These are phyloP conservation scores for Quillaja saponaria DNA, from an alignment of 306 rosid genomes.

Conservation along the genomic window DNA sequence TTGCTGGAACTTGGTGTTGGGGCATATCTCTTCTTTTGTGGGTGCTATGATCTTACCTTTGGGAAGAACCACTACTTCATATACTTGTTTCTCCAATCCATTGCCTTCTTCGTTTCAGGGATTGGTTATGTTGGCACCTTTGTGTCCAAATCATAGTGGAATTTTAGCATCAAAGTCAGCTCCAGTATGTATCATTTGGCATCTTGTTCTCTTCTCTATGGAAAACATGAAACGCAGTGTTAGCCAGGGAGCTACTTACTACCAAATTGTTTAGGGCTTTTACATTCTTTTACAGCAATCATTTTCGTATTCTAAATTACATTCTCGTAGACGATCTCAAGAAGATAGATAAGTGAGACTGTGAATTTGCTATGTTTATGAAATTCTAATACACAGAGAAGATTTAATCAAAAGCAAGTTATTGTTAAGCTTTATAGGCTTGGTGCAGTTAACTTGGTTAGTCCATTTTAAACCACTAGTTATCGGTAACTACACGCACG, in stretches of 20 bases:
- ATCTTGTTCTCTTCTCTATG: slow-evolving; percentile 14
- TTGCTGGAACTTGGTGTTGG: slow-evolving; percentile 73
- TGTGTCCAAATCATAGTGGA: slow-evolving; percentile 57
- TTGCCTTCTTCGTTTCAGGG: slow-evolving; percentile 87
- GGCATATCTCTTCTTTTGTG: slow-evolving; percentile 73
- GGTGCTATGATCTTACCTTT: slow-evolving; percentile 69
- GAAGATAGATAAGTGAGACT: slow-evolving; percentile 20
- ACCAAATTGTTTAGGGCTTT: slow-evolving; percentile 29
- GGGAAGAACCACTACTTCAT: slow-evolving; percentile 80
- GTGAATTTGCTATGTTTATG: slow-evolving; percentile 8
- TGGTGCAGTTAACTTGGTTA: neutral
- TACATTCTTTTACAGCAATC: slow-evolving; percentile 21
- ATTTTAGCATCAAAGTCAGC: slow-evolving; percentile 12
- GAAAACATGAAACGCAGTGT: slow-evolving; percentile 27
- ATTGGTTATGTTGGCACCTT: slow-evolving; percentile 80
- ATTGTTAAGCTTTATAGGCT: too few species aligned
- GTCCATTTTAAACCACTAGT: neutral
- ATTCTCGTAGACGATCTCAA: neutral
- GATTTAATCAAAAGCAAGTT: neutral
- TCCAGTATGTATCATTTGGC: slow-evolving; percentile 10
- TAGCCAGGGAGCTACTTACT: slow-evolving; percentile 25
- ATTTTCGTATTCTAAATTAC: slow-evolving; percentile 28
- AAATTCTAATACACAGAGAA: slow-evolving; percentile 7
- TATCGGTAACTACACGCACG: too few species aligned
- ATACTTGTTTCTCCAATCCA: slow-evolving; percentile 77